These are phyloP conservation scores for Fistulifera pelliculosa DNA, from an alignment of 108 stramenopile genomes.

Conservation along the genomic window DNA sequence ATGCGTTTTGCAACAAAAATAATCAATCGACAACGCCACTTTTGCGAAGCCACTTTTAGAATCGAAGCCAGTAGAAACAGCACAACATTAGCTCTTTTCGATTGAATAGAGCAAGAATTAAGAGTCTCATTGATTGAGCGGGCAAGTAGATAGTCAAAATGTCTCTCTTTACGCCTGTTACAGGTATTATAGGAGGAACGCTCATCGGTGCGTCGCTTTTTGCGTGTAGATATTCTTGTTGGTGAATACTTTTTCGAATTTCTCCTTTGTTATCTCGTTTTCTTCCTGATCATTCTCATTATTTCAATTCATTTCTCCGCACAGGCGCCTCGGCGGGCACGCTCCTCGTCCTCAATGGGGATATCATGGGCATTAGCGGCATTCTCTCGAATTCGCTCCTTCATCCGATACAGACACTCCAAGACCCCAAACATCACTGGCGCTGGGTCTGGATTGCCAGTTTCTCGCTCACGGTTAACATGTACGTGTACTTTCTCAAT, in stretches of 20 bases:
- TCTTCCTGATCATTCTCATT: not conserved
- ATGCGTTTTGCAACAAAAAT: no score
- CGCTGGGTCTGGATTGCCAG: slow-evolving; percentile 41
- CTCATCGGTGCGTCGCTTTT: slow-evolving; percentile 1
- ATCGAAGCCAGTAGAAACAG: no score
- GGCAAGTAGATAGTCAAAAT: no score
- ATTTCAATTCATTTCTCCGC: not conserved
- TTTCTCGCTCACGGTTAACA: slow-evolving; percentile 32
- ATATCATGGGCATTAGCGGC: slow-evolving; percentile 63
- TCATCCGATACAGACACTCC: slow-evolving; percentile 22
- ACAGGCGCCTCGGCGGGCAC: slow-evolving; percentile 26
- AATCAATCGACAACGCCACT: no score
- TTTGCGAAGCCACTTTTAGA: no score
- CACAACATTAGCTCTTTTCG: no score
- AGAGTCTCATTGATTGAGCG: no score
- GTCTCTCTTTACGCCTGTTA: slow-evolving; percentile 2
- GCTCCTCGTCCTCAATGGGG: slow-evolving; percentile 53
- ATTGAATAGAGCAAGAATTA: no score
- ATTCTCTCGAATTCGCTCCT: slow-evolving; percentile 33
- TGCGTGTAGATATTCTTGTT: not conserved
- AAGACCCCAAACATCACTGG: slow-evolving; percentile 35
- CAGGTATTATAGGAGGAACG: not conserved
- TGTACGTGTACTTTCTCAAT: slow-evolving; percentile 12
- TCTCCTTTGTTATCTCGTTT: not conserved
- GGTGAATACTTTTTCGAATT: not conserved